Evolutionary conservation across 2,329 filamentous ascomycete species (phyloP), one percentile per base, ranked within the genome.

Genomic region (Pseudogymnoascus sp.): DNA sequence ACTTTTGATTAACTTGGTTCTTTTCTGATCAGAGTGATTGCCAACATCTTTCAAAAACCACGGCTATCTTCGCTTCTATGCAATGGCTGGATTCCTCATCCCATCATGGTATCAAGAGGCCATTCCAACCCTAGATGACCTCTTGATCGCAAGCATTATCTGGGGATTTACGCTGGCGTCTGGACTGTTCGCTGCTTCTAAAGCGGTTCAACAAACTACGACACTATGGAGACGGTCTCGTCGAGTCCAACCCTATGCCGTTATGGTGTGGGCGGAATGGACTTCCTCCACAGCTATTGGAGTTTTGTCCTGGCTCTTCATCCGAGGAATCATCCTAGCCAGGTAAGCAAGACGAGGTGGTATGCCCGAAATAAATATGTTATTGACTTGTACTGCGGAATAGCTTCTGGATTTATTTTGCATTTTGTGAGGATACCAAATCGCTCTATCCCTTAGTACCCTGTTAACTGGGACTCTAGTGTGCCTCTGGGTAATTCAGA

Each of bases 201-300:
- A 71, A 39, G 73, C 69, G 6, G 66, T 67, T 22, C 69, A 69
- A 60, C 76, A 77, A 63, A 75, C 74, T 2, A 65, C 66, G 39
- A 62, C 65, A 22, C 70, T 72, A 58, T 70, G 67, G 61, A 68
- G 66, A 34, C 68, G 72, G 47, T 72, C 71, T 62, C 67, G 69
- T 28, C 68, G 69, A 9, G 66, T 73, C 37, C 74, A 70, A 18
- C 64, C 69, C 4, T 78, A 77, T 60, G 67, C 77, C 37, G 66
- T 70, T 61, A 68, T 78, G 77, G 68, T 79, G 6, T 80, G 78
- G 77, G 69, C 73, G 14, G 77, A 79, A 60, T 73, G 78, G 4
- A 3, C 70, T 1, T 74, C 74, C 9, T 78, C 75, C 58, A 22
- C 76, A 0, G 64, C 65, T 7, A 75, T 78, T 58, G 70, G 70